These are phyloP conservation scores for Podospora bellae-mahoneyi DNA, from an alignment of 495 filamentous ascomycete genomes.

Conservation along the genomic window DNA sequence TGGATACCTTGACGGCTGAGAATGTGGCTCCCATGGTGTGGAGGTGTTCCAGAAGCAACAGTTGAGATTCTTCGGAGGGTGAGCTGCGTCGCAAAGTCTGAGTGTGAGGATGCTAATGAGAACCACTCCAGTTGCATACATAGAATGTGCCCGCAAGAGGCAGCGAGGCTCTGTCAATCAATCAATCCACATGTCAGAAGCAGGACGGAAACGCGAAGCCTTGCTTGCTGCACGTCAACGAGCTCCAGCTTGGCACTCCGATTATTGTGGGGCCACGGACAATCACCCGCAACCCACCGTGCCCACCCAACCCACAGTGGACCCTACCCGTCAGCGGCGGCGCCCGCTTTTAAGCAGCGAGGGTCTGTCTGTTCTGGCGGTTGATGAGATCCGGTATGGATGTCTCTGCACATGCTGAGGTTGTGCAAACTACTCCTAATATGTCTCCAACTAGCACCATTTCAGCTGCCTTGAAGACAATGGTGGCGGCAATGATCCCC, in stretches of 20 bases:
- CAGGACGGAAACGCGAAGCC: neutral
- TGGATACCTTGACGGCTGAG: slow-evolving; percentile 46
- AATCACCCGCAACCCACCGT: neutral
- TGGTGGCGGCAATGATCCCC: no score
- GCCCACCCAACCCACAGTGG: slow-evolving; percentile 1
- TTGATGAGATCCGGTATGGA: no score
- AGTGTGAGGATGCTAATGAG: neutral
- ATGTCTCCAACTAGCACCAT: no score
- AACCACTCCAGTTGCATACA: neutral
- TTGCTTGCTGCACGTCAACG: slow-evolving; percentile 3
- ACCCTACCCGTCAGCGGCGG: slow-evolving; percentile 1
- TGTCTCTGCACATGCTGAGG: no score
- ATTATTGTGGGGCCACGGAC: neutral
- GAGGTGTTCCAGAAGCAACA: neutral
- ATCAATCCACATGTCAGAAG: neutral
- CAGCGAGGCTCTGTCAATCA: slow-evolving; percentile 2
- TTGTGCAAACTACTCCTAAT: no score
- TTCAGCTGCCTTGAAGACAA: no score
- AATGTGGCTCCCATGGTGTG: slow-evolving; percentile 37
- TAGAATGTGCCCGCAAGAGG: neutral
- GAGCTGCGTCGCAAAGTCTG: neutral
- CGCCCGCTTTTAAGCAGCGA: neutral
- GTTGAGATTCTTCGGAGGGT: neutral
- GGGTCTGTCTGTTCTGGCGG: no score
- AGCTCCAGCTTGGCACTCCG: slow-evolving; percentile 1